Conservation (phyloP, 106 monocot species). For the Phalaenopsis equestris region DNA sequence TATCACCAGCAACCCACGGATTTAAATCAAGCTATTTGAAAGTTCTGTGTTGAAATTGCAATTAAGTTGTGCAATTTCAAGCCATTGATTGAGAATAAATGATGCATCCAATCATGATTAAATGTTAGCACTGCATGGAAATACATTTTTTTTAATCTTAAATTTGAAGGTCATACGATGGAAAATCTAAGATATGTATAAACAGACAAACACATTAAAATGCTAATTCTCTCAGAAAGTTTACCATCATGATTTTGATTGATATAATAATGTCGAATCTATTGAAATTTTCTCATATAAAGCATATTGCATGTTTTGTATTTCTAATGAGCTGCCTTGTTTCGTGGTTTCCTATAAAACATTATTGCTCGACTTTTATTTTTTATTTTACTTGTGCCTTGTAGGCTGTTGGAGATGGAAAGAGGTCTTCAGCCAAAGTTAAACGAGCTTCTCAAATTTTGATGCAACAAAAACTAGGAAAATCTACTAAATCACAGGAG, state of each 20-base stretch:
- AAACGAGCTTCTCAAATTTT: conserved; percentile 43
- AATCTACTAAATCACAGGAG: conserved; percentile 33
- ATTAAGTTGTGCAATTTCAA: not conserved
- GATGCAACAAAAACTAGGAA: conserved; percentile 38
- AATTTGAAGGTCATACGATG: too few relatives aligned
- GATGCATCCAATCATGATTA: too few relatives aligned
- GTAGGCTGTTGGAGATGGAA: conserved; percentile 44
- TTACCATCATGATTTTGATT: not conserved
- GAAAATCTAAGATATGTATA: too few relatives aligned
- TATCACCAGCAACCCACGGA: not conserved
- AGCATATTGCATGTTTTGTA: not conserved
- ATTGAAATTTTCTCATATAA: not conserved
- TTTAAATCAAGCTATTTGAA: not conserved
- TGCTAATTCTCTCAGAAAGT: too few relatives aligned
- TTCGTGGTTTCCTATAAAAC: not conserved
- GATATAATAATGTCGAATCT: not conserved
- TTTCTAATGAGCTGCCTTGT: not conserved
- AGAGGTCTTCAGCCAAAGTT: conserved; percentile 33
- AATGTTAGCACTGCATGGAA: too few relatives aligned
- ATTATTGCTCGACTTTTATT: not conserved
- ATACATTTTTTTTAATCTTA: too few relatives aligned
- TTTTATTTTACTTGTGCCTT: not conserved
- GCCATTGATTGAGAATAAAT: not conserved
- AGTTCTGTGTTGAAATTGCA: not conserved
- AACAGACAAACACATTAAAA: too few relatives aligned